Conservation (phyloP, 306 rosid species). For the Quercus suber region DNA sequence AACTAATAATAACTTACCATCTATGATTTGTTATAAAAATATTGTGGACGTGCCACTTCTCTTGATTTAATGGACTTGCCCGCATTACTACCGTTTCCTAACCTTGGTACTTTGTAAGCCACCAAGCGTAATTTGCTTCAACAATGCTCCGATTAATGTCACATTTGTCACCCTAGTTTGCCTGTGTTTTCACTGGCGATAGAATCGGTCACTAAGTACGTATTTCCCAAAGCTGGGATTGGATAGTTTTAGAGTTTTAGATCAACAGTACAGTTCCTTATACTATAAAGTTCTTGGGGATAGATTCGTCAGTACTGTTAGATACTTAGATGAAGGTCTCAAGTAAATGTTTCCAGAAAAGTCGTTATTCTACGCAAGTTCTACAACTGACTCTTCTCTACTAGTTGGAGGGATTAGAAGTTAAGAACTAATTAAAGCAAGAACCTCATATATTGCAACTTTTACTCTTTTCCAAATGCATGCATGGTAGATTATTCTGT, state of each 20-base stretch:
- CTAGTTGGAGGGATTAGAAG: not conserved
- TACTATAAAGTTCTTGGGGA: not conserved
- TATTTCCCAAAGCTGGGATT: not conserved
- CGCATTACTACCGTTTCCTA: not conserved
- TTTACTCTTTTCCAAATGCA: not conserved
- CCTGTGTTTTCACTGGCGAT: not conserved
- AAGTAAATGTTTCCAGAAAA: not conserved
- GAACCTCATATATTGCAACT: not conserved
- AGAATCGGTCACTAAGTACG: no score
- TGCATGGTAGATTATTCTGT: not conserved
- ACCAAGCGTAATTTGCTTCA: not conserved
- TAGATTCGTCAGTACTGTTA: not conserved
- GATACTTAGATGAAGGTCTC: not conserved
- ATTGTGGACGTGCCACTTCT: no score
- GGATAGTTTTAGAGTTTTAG: not conserved
- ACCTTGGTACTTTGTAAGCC: not conserved
- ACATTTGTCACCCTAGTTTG: not conserved
- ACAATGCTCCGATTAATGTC: not conserved
- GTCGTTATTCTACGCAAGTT: not conserved
- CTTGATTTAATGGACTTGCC: not conserved
- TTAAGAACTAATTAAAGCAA: not conserved
- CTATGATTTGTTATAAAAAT: no score
- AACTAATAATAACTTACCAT: no score
- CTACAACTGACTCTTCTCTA: not conserved
- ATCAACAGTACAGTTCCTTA: not conserved